Conservation (phyloP, 805 yeast genomes). For the Candida stauntonica region DNA sequence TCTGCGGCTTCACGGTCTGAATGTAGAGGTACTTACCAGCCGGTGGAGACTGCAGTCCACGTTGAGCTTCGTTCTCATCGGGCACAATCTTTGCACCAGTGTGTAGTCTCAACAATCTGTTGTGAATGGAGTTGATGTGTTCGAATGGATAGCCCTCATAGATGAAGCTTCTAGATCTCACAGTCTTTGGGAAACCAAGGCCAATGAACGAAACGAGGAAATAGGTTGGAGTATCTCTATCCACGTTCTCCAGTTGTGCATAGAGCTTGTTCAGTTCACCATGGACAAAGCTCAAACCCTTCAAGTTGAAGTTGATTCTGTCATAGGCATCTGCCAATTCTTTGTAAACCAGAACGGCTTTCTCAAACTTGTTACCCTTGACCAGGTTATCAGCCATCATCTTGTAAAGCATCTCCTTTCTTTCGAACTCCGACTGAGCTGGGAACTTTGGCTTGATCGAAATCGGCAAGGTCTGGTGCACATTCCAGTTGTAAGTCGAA, state of each 20-base stretch:
- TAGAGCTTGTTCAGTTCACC: constrained; percentile 65
- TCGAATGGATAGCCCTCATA: constrained; percentile 87
- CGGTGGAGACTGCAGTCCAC: constrained; percentile 44
- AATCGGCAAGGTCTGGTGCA: constrained; percentile 49
- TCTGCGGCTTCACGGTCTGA: constrained; percentile 65
- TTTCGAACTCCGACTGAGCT: constrained; percentile 72
- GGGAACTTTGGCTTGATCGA: constrained; percentile 68
- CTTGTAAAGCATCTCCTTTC: constrained; percentile 69
- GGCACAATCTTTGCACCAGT: constrained; percentile 77
- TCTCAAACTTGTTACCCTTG: constrained; percentile 70
- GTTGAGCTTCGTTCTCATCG: constrained; percentile 50
- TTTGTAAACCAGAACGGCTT: constrained; percentile 73
- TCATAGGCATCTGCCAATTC: constrained; percentile 75
- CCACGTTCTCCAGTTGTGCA: constrained; percentile 59
- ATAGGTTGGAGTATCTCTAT: constrained; percentile 70
- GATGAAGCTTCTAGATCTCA: constrained; percentile 72
- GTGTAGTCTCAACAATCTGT: constrained; percentile 64
- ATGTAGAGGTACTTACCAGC: constrained; percentile 74
- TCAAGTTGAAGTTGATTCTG: constrained; percentile 66
- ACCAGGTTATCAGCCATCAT: constrained; percentile 66
- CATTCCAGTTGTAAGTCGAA: constrained; percentile 70
- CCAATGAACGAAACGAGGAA: constrained; percentile 81
- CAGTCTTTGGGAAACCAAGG: constrained; percentile 73
- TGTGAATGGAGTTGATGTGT: constrained; percentile 78
- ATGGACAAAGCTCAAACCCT: constrained; percentile 70